phyloP scores from a whole-genome alignment of 1,284 basidiomycete genomes.

The Neonothopanus nambi region DNA sequence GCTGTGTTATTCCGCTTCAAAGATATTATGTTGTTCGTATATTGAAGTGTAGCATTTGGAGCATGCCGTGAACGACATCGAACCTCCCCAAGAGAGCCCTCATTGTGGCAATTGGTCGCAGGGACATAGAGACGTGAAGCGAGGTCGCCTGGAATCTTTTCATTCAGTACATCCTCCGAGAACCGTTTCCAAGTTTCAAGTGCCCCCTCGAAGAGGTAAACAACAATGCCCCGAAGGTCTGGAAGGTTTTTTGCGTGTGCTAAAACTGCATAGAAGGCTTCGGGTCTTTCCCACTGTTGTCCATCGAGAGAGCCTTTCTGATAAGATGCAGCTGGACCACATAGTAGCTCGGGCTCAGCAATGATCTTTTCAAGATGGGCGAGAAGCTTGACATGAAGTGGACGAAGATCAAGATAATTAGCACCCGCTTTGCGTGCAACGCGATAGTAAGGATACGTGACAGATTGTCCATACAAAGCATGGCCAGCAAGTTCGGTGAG shows the following conservation, averaged over 20 bases:
- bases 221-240: slow-evolving; percentile 19
- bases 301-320: slow-evolving; percentile 22
- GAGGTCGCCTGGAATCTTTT: too few relatives aligned
- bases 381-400: slow-evolving; percentile 9
- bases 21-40: neutral
- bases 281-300: slow-evolving; percentile 25
- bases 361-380: slow-evolving; percentile 20
- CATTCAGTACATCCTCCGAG: neutral
- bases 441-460: slow-evolving; percentile 32
- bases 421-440: too few relatives aligned
- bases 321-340: slow-evolving; percentile 8
- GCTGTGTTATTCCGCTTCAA: slow-evolving; percentile 16
- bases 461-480: slow-evolving; percentile 29
- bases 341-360: slow-evolving; percentile 20
- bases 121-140: too few relatives aligned
- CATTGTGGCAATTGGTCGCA: too few relatives aligned
- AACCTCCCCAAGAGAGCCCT: neutral
- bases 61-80: neutral
- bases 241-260: slow-evolving; percentile 14
- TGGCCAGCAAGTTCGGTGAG: slow-evolving; percentile 34
- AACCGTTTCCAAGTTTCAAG: slow-evolving; percentile 15
- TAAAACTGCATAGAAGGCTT: slow-evolving; percentile 19
- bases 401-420: slow-evolving; percentile 3
- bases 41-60: neutral
- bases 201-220: slow-evolving; percentile 25